Percentiles rank a stretch among this genome's conserved stretches.
Evolutionary conservation across 2,329 filamentous ascomycete species (phyloP).

Genomic region (Nemania diffusa): DNA sequence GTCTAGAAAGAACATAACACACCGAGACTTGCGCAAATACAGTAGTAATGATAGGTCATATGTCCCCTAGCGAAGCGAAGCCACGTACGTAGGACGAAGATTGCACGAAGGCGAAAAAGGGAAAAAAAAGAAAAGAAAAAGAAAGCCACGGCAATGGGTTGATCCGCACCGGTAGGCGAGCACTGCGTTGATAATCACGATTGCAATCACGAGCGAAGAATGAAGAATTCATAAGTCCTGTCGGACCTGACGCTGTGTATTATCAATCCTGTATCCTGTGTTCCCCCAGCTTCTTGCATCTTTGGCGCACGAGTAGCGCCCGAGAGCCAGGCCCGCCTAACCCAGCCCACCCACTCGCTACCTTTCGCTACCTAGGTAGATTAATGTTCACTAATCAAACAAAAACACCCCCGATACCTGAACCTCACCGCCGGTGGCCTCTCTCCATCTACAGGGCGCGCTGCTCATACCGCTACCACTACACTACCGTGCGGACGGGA

Average conservation of each 20-base stretch:
- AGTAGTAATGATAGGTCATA: not conserved
- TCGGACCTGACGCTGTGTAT: conserved; percentile 8
- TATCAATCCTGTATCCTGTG: conserved; percentile 9
- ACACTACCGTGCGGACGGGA: conserved; percentile 3
- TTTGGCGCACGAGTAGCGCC: not conserved
- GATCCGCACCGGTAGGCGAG: conserved; percentile 28
- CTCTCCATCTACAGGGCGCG: not conserved
- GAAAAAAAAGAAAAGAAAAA: conserved; percentile 11
- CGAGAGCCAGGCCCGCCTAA: not conserved
- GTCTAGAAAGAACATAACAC: too few relatives aligned
- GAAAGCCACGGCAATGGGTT: conserved; percentile 18
- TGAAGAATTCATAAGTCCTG: too few relatives aligned
- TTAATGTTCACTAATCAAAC: conserved; percentile 9
- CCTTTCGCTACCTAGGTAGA: not conserved
- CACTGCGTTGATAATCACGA: not conserved
- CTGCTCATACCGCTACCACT: not conserved
- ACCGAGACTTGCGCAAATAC: not conserved
- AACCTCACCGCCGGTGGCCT: not conserved
- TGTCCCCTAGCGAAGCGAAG: conserved; percentile 15
- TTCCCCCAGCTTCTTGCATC: not conserved
- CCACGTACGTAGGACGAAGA: conserved; percentile 12
- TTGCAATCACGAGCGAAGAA: conserved; percentile 4
- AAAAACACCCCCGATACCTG: not conserved
- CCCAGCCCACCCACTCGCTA: not conserved
- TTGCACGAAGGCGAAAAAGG: not conserved